These are phyloP conservation scores for Penicillium antarcticum DNA, from an alignment of 495 filamentous ascomycete species.

Conservation along the genomic window DNA sequence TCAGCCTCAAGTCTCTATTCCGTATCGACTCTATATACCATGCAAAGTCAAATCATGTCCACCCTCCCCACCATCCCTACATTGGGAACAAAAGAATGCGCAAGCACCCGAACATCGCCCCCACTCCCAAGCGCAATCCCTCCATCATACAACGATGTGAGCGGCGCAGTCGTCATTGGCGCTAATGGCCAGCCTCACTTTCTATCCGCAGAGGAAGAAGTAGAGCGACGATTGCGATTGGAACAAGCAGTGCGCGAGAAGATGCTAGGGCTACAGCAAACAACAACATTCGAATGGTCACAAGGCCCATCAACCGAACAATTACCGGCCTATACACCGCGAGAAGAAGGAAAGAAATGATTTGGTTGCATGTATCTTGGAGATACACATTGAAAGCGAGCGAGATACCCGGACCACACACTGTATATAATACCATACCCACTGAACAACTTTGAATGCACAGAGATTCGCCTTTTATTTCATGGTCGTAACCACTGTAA, in stretches of 20 bases:
- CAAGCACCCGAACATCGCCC: not conserved
- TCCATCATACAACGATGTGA: constrained; percentile 29
- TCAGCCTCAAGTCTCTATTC: too few species aligned
- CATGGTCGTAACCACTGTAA: constrained; percentile 1
- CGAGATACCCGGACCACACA: too few species aligned
- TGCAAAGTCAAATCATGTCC: not conserved
- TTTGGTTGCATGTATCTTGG: not conserved
- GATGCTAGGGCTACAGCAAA: constrained; percentile 28
- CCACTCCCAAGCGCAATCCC: constrained; percentile 6
- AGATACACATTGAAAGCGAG: not conserved
- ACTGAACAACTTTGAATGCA: constrained; percentile 1
- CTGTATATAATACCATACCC: too few species aligned
- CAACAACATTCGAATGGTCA: constrained; percentile 24
- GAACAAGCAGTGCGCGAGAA: constrained; percentile 24
- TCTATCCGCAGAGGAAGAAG: constrained; percentile 27
- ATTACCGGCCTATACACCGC: constrained; percentile 21
- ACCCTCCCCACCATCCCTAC: too few species aligned
- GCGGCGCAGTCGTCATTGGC: constrained; percentile 28
- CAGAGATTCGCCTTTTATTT: constrained; percentile 1
- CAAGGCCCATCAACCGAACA: constrained; percentile 1
- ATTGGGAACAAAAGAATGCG: not conserved
- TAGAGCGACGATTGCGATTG: constrained; percentile 14
- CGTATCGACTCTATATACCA: not conserved
- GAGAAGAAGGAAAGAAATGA: constrained; percentile 7
- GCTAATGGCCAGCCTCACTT: constrained; percentile 24